Percentiles rank a stretch among this genome's conserved stretches.
Evolutionary conservation across 2,329 filamentous ascomycete genomes (phyloP).

Genomic region (Alternaria arbusti): DNA sequence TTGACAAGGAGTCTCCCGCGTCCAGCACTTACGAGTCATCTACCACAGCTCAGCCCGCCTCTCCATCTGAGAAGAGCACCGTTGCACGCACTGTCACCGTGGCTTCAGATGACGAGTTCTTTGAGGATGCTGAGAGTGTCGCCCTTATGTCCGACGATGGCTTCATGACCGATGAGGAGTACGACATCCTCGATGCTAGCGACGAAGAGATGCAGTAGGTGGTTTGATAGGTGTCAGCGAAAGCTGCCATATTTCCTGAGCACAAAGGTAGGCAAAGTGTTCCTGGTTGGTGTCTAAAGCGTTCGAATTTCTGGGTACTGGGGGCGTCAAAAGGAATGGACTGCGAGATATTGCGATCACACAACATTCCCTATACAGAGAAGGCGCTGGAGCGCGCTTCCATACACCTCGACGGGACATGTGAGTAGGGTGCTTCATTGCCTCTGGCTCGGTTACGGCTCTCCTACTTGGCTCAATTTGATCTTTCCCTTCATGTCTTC

Average conservation of each 20-base stretch:
- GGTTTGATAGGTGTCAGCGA: not conserved
- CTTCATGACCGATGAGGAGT: conserved; percentile 97
- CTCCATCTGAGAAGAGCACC: conserved; percentile 37
- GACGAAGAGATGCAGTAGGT: conserved; percentile 71
- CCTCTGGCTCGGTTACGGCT: not conserved
- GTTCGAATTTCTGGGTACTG: conserved; percentile 3
- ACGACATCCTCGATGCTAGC: conserved; percentile 93
- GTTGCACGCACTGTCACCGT: conserved; percentile 42
- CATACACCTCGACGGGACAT: conserved; percentile 5
- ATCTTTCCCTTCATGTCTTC: conserved; percentile 1
- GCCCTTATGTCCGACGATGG: conserved; percentile 66
- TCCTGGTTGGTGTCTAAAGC: conserved; percentile 5
- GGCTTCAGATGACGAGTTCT: conserved; percentile 59
- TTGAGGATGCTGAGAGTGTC: conserved; percentile 66
- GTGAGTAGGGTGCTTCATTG: not conserved
- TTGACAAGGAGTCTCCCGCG: conserved; percentile 90
- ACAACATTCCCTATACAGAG: conserved; percentile 4
- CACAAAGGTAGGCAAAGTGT: not conserved
- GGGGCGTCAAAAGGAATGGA: conserved; percentile 1
- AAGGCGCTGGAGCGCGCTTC: conserved; percentile 11
- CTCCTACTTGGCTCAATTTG: conserved; percentile 13
- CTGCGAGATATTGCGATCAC: not conserved
- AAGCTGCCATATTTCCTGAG: not conserved
- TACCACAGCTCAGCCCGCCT: conserved; percentile 36
- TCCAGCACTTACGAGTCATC: conserved; percentile 76